Evolutionary conservation across 768 basidiomycete genomes (phyloP).

Genomic region (Macrocybe gigantea): DNA sequence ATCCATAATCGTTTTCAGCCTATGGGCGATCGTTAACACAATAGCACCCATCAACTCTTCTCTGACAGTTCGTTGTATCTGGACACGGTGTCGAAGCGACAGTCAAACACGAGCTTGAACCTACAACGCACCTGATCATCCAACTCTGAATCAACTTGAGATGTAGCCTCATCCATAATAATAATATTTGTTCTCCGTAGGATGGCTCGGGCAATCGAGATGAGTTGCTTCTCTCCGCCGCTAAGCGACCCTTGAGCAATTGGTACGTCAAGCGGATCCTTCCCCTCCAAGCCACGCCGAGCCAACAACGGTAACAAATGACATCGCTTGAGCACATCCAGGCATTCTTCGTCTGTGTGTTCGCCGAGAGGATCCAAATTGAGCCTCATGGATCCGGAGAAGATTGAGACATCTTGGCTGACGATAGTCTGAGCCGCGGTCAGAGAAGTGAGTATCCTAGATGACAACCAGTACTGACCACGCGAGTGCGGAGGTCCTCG

Average conservation of each 20-base stretch:
- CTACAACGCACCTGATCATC: conserved; percentile 50
- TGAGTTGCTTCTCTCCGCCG: conserved; percentile 74
- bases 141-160: conserved; percentile 64
- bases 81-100: neutral
- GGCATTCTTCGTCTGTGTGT: conserved; percentile 54
- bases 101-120: neutral
- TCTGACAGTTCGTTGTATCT: conserved; percentile 72
- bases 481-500: conserved; percentile 58
- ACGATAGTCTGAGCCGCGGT: conserved; percentile 50
- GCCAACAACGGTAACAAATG: conserved; percentile 46
- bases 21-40: conserved; percentile 81
- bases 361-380: conserved; percentile 67
- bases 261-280: conserved; percentile 48
- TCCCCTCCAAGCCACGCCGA: conserved; percentile 23
- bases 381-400: conserved; percentile 65
- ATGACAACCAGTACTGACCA: conserved; percentile 33
- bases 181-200: conserved; percentile 60
- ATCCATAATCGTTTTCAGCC: conserved; percentile 72
- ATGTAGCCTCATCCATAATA: conserved; percentile 76
- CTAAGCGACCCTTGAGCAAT: conserved; percentile 65
- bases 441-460: neutral
- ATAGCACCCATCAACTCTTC: conserved; percentile 67
- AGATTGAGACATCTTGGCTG: conserved; percentile 71
- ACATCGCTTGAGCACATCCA: conserved; percentile 60
- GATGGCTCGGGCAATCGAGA: conserved; percentile 66